Evolutionary conservation across 2,329 filamentous ascomycete species (phyloP).

Genomic region (Zalaria obscura): DNA sequence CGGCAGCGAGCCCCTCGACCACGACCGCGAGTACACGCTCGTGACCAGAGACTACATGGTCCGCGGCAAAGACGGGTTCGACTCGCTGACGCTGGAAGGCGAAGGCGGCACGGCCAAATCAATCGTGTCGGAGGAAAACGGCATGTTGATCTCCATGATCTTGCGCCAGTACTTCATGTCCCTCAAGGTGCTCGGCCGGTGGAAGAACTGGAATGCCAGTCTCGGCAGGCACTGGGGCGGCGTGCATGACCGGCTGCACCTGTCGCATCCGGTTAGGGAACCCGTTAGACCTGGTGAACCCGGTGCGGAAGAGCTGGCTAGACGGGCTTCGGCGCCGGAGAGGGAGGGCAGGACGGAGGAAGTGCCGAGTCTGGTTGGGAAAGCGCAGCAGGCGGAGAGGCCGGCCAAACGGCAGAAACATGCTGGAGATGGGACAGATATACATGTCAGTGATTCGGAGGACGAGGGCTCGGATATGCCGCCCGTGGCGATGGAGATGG

Average conservation of each 20-base stretch:
- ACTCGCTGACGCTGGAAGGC: slow-evolving; percentile 56
- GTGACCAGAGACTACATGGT: slow-evolving; percentile 83
- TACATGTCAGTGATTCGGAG: slow-evolving; percentile 20
- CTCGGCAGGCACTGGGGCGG: slow-evolving; percentile 50
- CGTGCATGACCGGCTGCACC: slow-evolving; percentile 49
- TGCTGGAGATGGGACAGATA: background rate
- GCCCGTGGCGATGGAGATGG: slow-evolving; percentile 28
- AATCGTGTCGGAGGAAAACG: slow-evolving; percentile 73
- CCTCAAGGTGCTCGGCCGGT: slow-evolving; percentile 65
- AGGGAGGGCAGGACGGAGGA: background rate
- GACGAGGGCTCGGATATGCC: slow-evolving; percentile 21
- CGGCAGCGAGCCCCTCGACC: slow-evolving; percentile 45
- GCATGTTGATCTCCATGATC: slow-evolving; percentile 73
- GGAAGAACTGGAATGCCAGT: slow-evolving; percentile 55
- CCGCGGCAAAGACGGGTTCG: slow-evolving; percentile 75
- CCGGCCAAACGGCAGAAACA: background rate
- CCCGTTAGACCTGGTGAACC: slow-evolving; percentile 8
- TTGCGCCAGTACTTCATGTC: slow-evolving; percentile 86
- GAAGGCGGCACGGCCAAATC: slow-evolving; percentile 67
- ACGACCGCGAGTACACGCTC: slow-evolving; percentile 52
- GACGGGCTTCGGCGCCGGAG: slow-evolving; percentile 4
- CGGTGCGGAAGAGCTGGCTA: background rate
- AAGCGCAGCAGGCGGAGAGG: slow-evolving; percentile 2
- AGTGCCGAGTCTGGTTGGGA: slow-evolving; percentile 2
- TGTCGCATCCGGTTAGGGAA: slow-evolving; percentile 27